Base-by-base conservation (phyloP, 2,329 filamentous ascomycete species). In the Xylariaceae sp. region DNA sequence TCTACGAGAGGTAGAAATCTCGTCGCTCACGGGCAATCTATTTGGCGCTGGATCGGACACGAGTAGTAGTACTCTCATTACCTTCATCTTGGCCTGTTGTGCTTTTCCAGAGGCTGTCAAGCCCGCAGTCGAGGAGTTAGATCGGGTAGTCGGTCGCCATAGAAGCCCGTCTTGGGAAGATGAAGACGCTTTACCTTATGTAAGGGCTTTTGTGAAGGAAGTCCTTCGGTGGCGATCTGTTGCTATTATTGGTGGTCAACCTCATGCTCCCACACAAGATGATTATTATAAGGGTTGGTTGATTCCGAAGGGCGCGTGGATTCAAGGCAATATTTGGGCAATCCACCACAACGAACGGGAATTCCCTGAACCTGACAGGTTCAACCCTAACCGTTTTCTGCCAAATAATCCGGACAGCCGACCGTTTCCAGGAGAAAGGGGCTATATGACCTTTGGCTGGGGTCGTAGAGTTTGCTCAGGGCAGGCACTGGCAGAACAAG, bases 381-480 rank as follows among this genome's bases (percentile, higher is more conserved):
- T 77, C 59, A 69, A 72, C 22, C 74, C 74, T 0, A 68, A 71
- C 31, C 64, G 75, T 16, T 77, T 70, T 58, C 54, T 75, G 6
- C 56, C 68, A 2, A 74, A 66, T 14, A 67, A 69, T 53, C 62
- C 66, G 3, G 64, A 72, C 50, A 62, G 57, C 36, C 69, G 76
- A 4, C 75, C 75, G 0, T 80, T 80, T 53, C 75, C 76, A 1
- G 70, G 71, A 10, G 75, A 78, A 55, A 71, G 68, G 46, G 74
- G 75, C 0, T 78, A 80, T 60, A 80, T 80, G 75, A 78, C 78
- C 2, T 81, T 82, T 60, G 79, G 79, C 22, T 82, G 78, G 75
- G 80, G 80, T 6, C 71, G 79, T 3, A 66, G 79, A 6, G 75
- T 79, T 3, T 83, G 79, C 62, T 75, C 73, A 42, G 79, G 80